A percentile compares a stretch with the other conserved stretches of the same genome.
Evolutionary conservation across 192 early-diverging fungal genomes (phyloP).

Genomic region (Coemansia sp.): DNA sequence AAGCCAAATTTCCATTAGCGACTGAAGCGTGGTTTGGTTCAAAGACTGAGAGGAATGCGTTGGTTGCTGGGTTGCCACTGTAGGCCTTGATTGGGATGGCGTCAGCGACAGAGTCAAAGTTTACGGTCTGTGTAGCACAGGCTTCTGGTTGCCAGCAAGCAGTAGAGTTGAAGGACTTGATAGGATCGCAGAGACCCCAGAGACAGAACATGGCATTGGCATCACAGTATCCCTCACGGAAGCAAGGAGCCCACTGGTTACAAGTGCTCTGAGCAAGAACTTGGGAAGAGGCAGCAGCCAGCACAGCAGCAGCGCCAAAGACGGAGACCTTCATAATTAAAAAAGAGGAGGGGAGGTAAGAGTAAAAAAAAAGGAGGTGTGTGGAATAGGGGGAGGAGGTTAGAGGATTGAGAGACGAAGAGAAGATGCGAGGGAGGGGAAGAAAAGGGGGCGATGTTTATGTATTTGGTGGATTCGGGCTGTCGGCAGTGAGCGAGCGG

Average conservation of each 20-base stretch:
- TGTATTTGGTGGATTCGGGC: not conserved
- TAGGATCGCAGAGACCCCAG: constrained; percentile 46
- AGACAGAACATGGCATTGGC: constrained; percentile 50
- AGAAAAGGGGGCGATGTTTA: not conserved
- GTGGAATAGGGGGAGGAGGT: not conserved
- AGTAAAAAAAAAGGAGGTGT: not conserved
- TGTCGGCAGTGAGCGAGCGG: not conserved
- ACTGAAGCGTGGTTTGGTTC: constrained; percentile 39
- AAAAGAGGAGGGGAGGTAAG: not conserved
- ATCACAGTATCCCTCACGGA: constrained; percentile 56
- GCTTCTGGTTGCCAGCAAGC: constrained; percentile 49
- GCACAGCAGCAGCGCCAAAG: constrained; percentile 17
- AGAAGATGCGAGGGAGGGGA: not conserved
- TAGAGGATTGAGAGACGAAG: not conserved
- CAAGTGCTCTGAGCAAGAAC: constrained; percentile 39
- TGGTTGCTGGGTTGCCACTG: constrained; percentile 33
- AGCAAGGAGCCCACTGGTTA: constrained; percentile 52
- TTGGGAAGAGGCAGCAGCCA: constrained; percentile 22
- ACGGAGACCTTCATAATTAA: constrained; percentile 21
- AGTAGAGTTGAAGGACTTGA: constrained; percentile 48
- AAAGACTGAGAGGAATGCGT: constrained; percentile 55
- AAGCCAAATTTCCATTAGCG: constrained; percentile 24
- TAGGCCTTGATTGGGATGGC: constrained; percentile 31
- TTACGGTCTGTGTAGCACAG: constrained; percentile 34
- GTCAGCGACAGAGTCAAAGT: constrained; percentile 40